phyloP scores from a whole-genome alignment of 164 flowering plant genomes.

The Umbilicus rupestris region DNA sequence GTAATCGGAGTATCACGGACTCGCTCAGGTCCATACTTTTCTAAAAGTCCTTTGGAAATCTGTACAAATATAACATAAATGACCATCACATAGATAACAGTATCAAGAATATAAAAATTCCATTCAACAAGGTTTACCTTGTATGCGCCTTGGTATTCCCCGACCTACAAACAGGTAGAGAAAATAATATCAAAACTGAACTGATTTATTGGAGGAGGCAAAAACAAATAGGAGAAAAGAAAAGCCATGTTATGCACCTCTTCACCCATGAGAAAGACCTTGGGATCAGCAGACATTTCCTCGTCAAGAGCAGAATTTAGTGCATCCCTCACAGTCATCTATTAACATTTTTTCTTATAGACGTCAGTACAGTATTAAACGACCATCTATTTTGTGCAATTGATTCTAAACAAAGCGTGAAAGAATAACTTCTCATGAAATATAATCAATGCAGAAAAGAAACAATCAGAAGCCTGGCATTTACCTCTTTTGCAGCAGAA shows the following conservation, averaged over 20 bases:
- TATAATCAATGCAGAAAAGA: neutral
- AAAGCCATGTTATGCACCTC: constrained; percentile 29
- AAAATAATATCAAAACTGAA: neutral
- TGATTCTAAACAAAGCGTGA: neutral
- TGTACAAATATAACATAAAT: constrained; percentile 14
- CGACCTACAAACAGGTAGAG: constrained; percentile 47
- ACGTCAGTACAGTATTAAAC: neutral
- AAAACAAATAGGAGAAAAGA: neutral
- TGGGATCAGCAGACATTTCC: constrained; percentile 54
- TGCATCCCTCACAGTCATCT: constrained; percentile 28
- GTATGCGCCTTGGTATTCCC: constrained; percentile 97
- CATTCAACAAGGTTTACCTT: constrained; percentile 49
- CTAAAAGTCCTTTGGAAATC: constrained; percentile 84
- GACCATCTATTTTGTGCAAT: neutral
- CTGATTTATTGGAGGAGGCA: constrained; percentile 1
- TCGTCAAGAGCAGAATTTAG: constrained; percentile 48
- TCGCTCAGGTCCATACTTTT: constrained; percentile 95
- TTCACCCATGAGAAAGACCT: constrained; percentile 74
- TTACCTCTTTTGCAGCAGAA: constrained; percentile 28
- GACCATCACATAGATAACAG: neutral
- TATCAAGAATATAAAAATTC: constrained; percentile 1
- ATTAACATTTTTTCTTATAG: neutral
- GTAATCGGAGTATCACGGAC: constrained; percentile 95
- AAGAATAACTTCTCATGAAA: neutral
- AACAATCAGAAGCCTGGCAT: neutral